These are phyloP conservation scores for Gloeopeniophorella convolvens DNA, from an alignment of 768 basidiomycete species.

Conservation along the genomic window DNA sequence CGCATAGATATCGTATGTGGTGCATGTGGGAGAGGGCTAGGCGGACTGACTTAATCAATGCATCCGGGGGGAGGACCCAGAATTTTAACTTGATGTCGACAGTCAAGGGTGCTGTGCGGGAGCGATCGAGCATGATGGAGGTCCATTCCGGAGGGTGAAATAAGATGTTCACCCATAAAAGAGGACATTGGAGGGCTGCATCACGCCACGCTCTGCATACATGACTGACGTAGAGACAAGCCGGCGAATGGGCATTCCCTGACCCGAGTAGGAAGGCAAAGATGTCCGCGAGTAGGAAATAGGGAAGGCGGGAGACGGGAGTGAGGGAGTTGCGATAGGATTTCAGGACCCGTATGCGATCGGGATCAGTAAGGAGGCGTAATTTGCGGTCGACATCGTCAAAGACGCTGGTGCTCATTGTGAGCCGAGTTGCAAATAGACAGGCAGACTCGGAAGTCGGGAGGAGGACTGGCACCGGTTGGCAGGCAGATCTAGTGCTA, in stretches of 20 bases:
- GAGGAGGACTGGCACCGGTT: neutral
- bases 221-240: slow-evolving; percentile 13
- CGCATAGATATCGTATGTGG: slow-evolving; percentile 13
- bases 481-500: too few species aligned
- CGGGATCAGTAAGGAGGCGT: neutral
- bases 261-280: slow-evolving; percentile 10
- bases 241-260: neutral
- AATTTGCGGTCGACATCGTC: slow-evolving; percentile 3
- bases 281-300: slow-evolving; percentile 13
- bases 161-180: slow-evolving; percentile 16
- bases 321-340: slow-evolving; percentile 9
- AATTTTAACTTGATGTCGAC: neutral
- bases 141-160: slow-evolving; percentile 15
- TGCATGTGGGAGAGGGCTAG: slow-evolving; percentile 13
- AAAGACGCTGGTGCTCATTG: neutral
- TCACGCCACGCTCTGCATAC: slow-evolving; percentile 18
- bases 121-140: slow-evolving; percentile 12
- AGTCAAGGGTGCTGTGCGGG: slow-evolving; percentile 9
- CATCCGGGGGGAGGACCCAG: neutral
- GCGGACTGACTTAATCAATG: slow-evolving; percentile 1
- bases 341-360: neutral
- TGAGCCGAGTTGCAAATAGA: too few species aligned
- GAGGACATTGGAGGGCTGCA: slow-evolving; percentile 15
- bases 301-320: slow-evolving; percentile 15
- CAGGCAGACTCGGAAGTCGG: too few species aligned